Evolutionary conservation across 805 yeast species (phyloP).

Genomic region (Wickerhamiella cacticola): DNA sequence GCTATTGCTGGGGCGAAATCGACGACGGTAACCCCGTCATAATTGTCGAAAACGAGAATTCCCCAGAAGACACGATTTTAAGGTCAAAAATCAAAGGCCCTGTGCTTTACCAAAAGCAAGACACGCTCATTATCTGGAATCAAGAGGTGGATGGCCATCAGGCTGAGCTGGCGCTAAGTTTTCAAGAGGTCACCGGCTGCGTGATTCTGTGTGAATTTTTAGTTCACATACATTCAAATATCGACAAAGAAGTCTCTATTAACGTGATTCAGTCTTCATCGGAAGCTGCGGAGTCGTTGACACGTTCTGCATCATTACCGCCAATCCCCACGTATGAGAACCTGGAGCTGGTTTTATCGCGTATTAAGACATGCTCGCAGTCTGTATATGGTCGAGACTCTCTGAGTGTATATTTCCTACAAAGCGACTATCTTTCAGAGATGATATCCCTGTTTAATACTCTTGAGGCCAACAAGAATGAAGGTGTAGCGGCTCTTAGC

Average conservation of each 20-base stretch:
- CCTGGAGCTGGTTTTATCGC: slow-evolving; percentile 42
- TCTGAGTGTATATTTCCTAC: slow-evolving; percentile 44
- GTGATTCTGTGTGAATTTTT: slow-evolving; percentile 70
- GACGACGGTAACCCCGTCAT: slow-evolving; percentile 37
- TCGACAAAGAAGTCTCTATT: slow-evolving; percentile 48
- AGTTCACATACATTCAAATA: slow-evolving; percentile 48
- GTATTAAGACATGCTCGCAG: slow-evolving; percentile 47
- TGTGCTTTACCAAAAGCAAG: slow-evolving; percentile 84
- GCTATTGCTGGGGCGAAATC: slow-evolving; percentile 68
- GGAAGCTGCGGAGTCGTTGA: slow-evolving; percentile 62
- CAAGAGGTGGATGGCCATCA: slow-evolving; percentile 39
- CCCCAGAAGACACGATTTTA: slow-evolving; percentile 46
- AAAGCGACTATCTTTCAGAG: slow-evolving; percentile 40
- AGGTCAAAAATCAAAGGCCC: slow-evolving; percentile 58
- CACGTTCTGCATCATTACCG: slow-evolving; percentile 71
- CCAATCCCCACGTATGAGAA: slow-evolving; percentile 41
- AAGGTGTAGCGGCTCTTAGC: background rate
- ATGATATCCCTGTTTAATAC: slow-evolving; percentile 42
- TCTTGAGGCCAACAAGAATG: slow-evolving; percentile 36
- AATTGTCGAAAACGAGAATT: slow-evolving; percentile 59
- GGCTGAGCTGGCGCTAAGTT: slow-evolving; percentile 70
- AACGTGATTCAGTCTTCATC: slow-evolving; percentile 25
- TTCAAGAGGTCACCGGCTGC: slow-evolving; percentile 88
- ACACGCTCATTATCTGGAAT: slow-evolving; percentile 89
- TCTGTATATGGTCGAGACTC: slow-evolving; percentile 53